Conservation (phyloP, 306 rosid genomes). For the Castanea mollissima region DNA sequence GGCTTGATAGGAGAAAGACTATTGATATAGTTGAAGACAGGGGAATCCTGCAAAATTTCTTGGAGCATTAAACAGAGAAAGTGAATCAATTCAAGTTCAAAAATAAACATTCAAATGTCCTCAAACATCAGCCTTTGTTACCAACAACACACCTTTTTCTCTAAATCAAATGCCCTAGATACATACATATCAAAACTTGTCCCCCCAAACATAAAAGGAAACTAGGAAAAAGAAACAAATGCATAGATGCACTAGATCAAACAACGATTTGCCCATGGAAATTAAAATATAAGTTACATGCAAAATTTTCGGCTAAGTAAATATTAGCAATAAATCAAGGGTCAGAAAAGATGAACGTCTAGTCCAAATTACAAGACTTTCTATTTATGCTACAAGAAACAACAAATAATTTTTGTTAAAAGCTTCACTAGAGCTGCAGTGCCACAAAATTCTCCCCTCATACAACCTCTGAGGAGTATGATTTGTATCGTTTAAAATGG, state of each 20-base stretch:
- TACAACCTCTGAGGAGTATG: neutral
- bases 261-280: neutral
- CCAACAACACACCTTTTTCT: neutral
- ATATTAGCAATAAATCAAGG: neutral
- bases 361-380: neutral
- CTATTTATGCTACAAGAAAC: neutral
- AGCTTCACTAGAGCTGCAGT: neutral
- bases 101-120: slow-evolving; percentile 5
- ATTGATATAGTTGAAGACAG: slow-evolving; percentile 72
- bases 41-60: slow-evolving; percentile 73
- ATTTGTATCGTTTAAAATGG: neutral
- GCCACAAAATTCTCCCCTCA: neutral
- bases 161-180: neutral
- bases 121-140: slow-evolving; percentile 4
- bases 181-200: neutral
- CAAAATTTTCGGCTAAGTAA: neutral
- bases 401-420: neutral
- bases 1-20: slow-evolving; percentile 88
- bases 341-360: neutral
- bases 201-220: neutral
- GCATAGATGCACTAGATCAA: neutral
- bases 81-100: neutral
- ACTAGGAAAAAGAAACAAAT: neutral
- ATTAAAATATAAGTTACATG: neutral
- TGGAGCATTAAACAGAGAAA: neutral